A percentile compares a stretch with the other conserved stretches of the same genome.
Conservation (phyloP, 2,329 filamentous ascomycete genomes). For the Colletotrichum eremochloae region DNA sequence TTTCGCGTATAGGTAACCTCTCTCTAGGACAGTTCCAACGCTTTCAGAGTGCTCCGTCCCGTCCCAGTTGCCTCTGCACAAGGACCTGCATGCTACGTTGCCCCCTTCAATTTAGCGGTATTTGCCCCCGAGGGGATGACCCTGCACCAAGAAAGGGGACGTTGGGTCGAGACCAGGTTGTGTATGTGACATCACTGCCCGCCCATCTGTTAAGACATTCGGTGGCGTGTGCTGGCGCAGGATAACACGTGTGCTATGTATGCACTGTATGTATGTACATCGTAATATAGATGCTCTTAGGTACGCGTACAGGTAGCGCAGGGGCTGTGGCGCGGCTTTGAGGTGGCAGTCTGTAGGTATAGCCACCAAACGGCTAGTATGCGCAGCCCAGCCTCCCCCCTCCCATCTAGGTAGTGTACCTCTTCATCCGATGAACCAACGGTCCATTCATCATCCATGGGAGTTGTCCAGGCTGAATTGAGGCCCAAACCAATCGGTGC, state of each 20-base stretch:
- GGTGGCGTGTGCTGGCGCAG: background rate
- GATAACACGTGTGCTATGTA: slow-evolving; percentile 3
- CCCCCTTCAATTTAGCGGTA: slow-evolving; percentile 17
- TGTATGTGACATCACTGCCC: too few relatives aligned
- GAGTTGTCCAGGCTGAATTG: background rate
- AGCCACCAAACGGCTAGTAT: background rate
- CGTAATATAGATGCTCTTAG: background rate
- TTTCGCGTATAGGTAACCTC: slow-evolving; percentile 3
- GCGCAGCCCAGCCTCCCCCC: slow-evolving; percentile 1
- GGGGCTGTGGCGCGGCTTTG: slow-evolving; percentile 11
- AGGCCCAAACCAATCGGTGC: slow-evolving; percentile 24
- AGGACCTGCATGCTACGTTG: slow-evolving; percentile 29
- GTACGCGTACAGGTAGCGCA: background rate
- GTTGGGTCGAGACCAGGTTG: too few relatives aligned
- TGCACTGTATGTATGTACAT: too few relatives aligned
- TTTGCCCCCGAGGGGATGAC: slow-evolving; percentile 7
- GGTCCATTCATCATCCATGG: slow-evolving; percentile 1
- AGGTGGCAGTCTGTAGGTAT: background rate
- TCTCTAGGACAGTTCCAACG: too few relatives aligned
- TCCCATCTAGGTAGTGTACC: background rate
- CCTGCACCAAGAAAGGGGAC: too few relatives aligned
- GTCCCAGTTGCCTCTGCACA: slow-evolving; percentile 3
- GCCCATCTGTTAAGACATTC: background rate
- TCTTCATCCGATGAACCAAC: background rate
- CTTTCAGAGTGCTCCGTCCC: slow-evolving; percentile 1